Evolutionary conservation across 1,284 basidiomycete genomes (phyloP), one percentile per base, ranked within the genome.

Genomic region (Microbotryum silenes-acaulis): DNA sequence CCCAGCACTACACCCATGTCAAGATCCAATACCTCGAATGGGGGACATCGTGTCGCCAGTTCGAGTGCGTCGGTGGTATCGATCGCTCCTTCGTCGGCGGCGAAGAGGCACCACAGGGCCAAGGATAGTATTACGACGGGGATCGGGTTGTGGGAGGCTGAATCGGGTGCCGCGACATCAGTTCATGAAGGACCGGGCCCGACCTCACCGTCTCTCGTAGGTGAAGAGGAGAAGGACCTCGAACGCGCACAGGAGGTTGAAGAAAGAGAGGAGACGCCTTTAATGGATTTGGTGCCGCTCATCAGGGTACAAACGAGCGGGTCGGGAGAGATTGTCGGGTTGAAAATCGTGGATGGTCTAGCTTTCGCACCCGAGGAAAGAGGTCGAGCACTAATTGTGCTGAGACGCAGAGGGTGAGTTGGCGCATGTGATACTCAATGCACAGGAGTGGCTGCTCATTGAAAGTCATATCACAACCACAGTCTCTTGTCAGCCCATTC

Each of bases 71-170:
- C 9, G 16, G 37, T 37, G 16, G 45, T 33, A 7, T 48, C 51
- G 1, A 29, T 20, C 14, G 9, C 25, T 21, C 21, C 31, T 8
- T 27, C 53, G 7, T 16, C 37, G 1, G 20, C 33, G 9, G 4
- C 23, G 48, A 56, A 25, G 16, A 51, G 55, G 12, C 59, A 63
- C 21, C 51, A 52, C 20, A 44, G 47, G n/a, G 59, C 59, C 6
- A 58, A 58, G 37, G 67, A 62, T 4, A 66, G 65, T 37, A 65
- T 69, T 31, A 56, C 67, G 21, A 60, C 23, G 10, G 60, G 64
- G 3, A 67, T 69, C n/a, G 67, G 67, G 12, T 51, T 69, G 51
- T 69, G 67, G 67, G 63, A 69, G 33, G 23, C n/a, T 18, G 57
- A 57, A 7, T n/a, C 27, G 20, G 37, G 10, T 10, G 45, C 42